Base-by-base conservation (phyloP, 2,329 filamentous ascomycete species). In the Stemphylium vesicarium region DNA sequence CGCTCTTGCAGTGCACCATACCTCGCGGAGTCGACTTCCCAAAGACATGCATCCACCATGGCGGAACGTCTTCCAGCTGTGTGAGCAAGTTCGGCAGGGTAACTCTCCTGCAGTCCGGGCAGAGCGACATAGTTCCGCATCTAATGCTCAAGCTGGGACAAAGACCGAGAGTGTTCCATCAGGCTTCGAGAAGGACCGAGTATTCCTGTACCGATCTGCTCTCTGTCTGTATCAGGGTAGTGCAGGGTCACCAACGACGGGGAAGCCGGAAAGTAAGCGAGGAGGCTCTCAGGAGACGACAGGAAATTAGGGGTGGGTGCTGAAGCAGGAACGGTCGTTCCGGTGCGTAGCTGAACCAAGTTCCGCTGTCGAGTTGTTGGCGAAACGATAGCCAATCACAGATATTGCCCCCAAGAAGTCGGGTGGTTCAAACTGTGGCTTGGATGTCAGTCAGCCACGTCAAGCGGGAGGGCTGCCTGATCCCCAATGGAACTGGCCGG, bases 341-440 rank as follows among this genome's bases (percentile, higher is more conserved):
- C 59, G 55, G 54, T 47, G 55, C 31, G 45, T 36, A 39, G 44
- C 39, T 47, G 39, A 57, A 53, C 32, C 44, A 47, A 52, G 43
- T 40, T 42, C 52, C 47, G 45, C 47, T 54, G 42, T 50, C 50
- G 49, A 53, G 57, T 33, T 60, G 61, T 55, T 50, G 35, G 55
- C 9, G 39, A 18, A 15, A 40, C 16, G 18, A 20, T n/a, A 49
- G 22, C 64, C 58, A 67, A 67, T 65, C 26, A 60, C 42, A 47
- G 22, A 3, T 16, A 36, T 38, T 12, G 29, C n/a, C n/a, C 18
- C 40, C 43, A 33, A 49, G 49, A 13, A 7, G 18, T 41, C 44
- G 47, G 55, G 51, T 42, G 48, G 49, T 40, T 52, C 52, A 61
- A 54, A 50, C 57, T 59, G 62, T 64, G 63, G 66, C 59, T 31